Percentiles rank a stretch among this genome's conserved stretches.
Conservation (phyloP, 495 filamentous ascomycete species). For the Penicillium cinerascens region DNA sequence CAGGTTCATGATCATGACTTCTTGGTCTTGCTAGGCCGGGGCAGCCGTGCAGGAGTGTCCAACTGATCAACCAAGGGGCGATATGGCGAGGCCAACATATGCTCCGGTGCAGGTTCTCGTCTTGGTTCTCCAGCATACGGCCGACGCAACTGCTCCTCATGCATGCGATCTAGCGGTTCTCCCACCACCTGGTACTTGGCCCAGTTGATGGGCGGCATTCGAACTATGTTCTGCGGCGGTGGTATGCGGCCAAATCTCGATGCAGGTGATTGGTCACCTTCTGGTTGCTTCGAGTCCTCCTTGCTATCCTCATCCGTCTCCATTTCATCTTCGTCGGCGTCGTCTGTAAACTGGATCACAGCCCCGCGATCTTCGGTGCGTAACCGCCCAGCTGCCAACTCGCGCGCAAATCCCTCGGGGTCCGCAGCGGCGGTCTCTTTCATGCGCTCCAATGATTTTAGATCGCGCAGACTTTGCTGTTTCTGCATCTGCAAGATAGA, state of each 20-base stretch:
- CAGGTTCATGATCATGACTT: slow-evolving; percentile 22
- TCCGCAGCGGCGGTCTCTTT: slow-evolving; percentile 63
- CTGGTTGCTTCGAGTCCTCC: slow-evolving; percentile 13
- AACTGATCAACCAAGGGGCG: slow-evolving; percentile 64
- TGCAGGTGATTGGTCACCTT: slow-evolving; percentile 20
- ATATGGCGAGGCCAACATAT: slow-evolving; percentile 70
- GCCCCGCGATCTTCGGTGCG: slow-evolving; percentile 36
- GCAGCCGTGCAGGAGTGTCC: slow-evolving; percentile 43
- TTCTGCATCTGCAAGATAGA: slow-evolving; percentile 80
- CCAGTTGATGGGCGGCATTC: slow-evolving; percentile 87
- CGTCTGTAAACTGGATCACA: slow-evolving; percentile 39
- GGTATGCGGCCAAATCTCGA: slow-evolving; percentile 58
- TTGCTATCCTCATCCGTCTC: slow-evolving; percentile 39
- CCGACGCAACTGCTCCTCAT: slow-evolving; percentile 67
- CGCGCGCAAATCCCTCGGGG: slow-evolving; percentile 64
- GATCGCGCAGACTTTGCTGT: slow-evolving; percentile 67
- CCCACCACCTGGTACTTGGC: slow-evolving; percentile 82
- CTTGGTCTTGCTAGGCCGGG: slow-evolving; percentile 32
- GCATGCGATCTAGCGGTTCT: slow-evolving; percentile 74
- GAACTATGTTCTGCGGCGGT: slow-evolving; percentile 74
- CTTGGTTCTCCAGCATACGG: slow-evolving; percentile 57
- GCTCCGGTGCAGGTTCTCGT: slow-evolving; percentile 42
- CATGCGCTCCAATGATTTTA: slow-evolving; percentile 58
- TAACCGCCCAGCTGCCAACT: slow-evolving; percentile 55
- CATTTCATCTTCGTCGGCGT: slow-evolving; percentile 32